Percentiles rank a stretch among this genome's conserved stretches.
phyloP scores from a whole-genome alignment of 495 filamentous ascomycete genomes.

The Aspergillus cristatus region DNA sequence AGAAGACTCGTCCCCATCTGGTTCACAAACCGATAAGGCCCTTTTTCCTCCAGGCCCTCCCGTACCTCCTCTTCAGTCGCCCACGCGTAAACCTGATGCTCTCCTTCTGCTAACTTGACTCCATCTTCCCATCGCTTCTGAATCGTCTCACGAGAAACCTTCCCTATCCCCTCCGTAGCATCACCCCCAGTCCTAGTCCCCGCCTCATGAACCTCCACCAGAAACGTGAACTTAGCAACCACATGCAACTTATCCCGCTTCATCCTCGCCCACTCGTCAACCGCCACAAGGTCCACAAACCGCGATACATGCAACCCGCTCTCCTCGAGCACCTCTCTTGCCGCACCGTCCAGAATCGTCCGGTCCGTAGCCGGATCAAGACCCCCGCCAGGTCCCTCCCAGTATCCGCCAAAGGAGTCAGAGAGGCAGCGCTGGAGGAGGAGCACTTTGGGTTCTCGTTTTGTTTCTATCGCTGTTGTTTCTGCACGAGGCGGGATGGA shows the following conservation, averaged over 20 bases:
- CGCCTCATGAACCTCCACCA: constrained; percentile 29
- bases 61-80: constrained; percentile 30
- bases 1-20: constrained; percentile 7
- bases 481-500: constrained; percentile 3
- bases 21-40: constrained; percentile 9
- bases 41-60: constrained; percentile 11
- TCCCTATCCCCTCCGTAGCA: neutral
- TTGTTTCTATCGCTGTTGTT: neutral
- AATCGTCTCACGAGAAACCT: neutral
- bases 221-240: constrained; percentile 26
- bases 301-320: constrained; percentile 41
- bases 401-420: constrained; percentile 34
- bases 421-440: constrained; percentile 44
- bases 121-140: constrained; percentile 18
- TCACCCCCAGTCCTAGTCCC: neutral
- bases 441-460: constrained; percentile 25
- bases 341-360: constrained; percentile 45
- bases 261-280: constrained; percentile 21
- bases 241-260: constrained; percentile 8
- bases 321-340: constrained; percentile 50
- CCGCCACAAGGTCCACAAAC: constrained; percentile 33
- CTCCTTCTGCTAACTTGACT: constrained; percentile 27
- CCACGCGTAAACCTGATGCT: constrained; percentile 41
- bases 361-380: constrained; percentile 26
- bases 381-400: constrained; percentile 52